Evolutionary conservation across 768 basidiomycete species (phyloP), one percentile per base, ranked within the genome.

Genomic region (Nidularia pulvinata): DNA sequence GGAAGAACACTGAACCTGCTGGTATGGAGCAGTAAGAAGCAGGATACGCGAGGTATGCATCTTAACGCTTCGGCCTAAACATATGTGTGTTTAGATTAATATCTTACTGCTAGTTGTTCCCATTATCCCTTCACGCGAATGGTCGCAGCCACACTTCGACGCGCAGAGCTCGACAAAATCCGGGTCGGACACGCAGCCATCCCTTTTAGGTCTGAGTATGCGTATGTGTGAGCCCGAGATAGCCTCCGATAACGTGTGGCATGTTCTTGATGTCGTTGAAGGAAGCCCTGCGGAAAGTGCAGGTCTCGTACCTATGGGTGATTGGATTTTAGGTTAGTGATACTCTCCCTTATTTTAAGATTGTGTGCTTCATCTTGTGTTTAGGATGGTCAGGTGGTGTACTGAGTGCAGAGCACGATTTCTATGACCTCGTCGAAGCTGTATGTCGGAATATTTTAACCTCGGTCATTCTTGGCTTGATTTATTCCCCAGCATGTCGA

Each of bases 271-370:
- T 65, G 94, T 99, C 11, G 73, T 96, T 39, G 96, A 99, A 68
- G 96, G 94, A 19, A 92, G 89, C 57, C 97, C 97, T 5, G 97
- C 96, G 7, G 95, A 98, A 75, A 92, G 89, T 62, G 94, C 95
- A 5, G 96, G 95, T 2, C 83, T 98, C 9, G 97, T 99, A 16
- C 96, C 96, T 1, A 95, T 92, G 75, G 86, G 82, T 39, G 82
- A 80, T 63, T 76, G 74, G 77, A 77, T 79, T 52, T 59, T 78
- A 53, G 76, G 76, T 75, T 50, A 49, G 63, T 50, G 13, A 32
- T 16, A 45, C 30, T n/a, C 37, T 10, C 37, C 37, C 37, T 10
- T n/a, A 39, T n/a, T 14, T 46, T 39, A 10, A 10, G 45, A 13
- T 46, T 46, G 11, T 11, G 22, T 13, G 9, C 22, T 19, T 13